Evolutionary conservation across 345 rosid species (phyloP).

Genomic region (Eucalyptus brandiana): DNA sequence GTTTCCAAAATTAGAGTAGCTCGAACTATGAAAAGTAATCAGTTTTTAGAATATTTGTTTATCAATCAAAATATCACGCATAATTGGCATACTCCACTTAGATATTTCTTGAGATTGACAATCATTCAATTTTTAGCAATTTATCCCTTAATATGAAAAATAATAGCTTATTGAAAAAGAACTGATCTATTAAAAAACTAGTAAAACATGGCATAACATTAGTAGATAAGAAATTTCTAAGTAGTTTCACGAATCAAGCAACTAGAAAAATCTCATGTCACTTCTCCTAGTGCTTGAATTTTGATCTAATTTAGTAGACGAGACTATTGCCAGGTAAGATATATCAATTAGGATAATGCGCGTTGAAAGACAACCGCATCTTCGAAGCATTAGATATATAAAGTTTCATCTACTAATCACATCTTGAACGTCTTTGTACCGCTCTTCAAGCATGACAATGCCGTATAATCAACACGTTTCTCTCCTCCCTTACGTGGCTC

Average conservation of each 20-base stretch:
- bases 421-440: neutral
- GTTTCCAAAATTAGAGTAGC: too few species aligned
- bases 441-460: neutral
- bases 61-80: too few species aligned
- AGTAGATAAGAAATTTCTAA: neutral
- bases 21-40: too few species aligned
- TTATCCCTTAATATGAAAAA: neutral
- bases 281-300: neutral
- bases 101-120: too few species aligned
- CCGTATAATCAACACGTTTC: neutral
- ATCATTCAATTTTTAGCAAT: neutral
- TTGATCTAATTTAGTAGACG: too few species aligned
- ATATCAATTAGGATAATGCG: neutral
- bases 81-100: too few species aligned
- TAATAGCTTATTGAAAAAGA: neutral
- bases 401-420: neutral
- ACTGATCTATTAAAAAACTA: neutral
- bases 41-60: too few species aligned
- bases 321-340: neutral
- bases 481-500: neutral
- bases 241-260: neutral
- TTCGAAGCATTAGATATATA: neutral
- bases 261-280: neutral
- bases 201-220: neutral
- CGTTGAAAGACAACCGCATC: neutral